phyloP scores from a whole-genome alignment of 768 basidiomycete species.

The Coprinopsis marcescibilis region DNA sequence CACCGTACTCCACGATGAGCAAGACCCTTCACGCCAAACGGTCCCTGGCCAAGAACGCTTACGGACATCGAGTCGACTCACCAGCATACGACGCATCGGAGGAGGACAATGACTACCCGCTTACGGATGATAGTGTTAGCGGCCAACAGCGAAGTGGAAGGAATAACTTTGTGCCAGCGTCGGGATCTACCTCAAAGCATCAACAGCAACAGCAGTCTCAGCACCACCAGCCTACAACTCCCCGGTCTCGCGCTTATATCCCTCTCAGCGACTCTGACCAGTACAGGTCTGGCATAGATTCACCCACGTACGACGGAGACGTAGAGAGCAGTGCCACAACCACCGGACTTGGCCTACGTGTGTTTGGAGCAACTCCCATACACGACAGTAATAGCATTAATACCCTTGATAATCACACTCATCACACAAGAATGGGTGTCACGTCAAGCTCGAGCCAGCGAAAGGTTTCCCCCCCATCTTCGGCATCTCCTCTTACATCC shows the following conservation, averaged over 20 bases:
- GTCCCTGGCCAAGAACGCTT: slow-evolving; percentile 51
- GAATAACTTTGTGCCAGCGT: slow-evolving; percentile 19
- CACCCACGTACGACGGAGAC: slow-evolving; percentile 88
- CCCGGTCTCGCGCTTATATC: slow-evolving; percentile 35
- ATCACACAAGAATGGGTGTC: slow-evolving; percentile 40
- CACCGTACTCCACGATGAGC: slow-evolving; percentile 22
- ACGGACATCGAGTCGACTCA: slow-evolving; percentile 39
- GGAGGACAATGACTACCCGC: slow-evolving; percentile 76
- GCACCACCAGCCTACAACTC: slow-evolving; percentile 18
- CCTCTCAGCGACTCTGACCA: slow-evolving; percentile 55
- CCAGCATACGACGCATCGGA: slow-evolving; percentile 83
- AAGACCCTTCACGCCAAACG: slow-evolving; percentile 52
- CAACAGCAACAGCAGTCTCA: slow-evolving; percentile 16
- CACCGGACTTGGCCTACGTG: slow-evolving; percentile 15
- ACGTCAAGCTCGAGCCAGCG: slow-evolving; percentile 15
- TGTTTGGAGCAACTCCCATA: slow-evolving; percentile 14
- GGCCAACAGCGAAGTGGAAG: slow-evolving; percentile 26
- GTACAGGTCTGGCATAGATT: slow-evolving; percentile 50
- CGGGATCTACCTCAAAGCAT: slow-evolving; percentile 6
- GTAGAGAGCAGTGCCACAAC: slow-evolving; percentile 59
- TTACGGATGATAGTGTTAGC: slow-evolving; percentile 68
- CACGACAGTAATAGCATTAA: slow-evolving; percentile 43
- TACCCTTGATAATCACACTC: too few species aligned
- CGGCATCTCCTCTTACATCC: slow-evolving; percentile 22
- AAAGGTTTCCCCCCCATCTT: slow-evolving; percentile 28